phyloP scores from a whole-genome alignment of 306 rosid species.

The Corylus americana region DNA sequence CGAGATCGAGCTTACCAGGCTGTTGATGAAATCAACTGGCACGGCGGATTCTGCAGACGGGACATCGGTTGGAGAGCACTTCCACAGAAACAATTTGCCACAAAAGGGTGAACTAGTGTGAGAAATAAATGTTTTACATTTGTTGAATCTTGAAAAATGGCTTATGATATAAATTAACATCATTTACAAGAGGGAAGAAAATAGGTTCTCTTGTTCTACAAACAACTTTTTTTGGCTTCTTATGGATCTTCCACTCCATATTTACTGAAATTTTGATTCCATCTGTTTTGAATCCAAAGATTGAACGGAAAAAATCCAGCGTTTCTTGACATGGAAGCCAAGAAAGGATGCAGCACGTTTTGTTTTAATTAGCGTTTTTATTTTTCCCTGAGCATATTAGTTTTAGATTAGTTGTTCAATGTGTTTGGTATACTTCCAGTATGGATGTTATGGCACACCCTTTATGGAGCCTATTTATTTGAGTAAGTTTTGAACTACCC shows the following conservation, averaged over 20 bases:
- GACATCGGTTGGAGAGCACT: conserved; percentile 99
- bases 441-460: neutral
- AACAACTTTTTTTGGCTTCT: neutral
- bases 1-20: conserved; percentile 68
- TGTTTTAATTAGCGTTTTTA: neutral
- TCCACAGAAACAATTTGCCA: conserved; percentile 46
- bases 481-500: too few species aligned
- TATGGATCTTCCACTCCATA: neutral
- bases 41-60: conserved; percentile 80
- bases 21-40: conserved; percentile 71
- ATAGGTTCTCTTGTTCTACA: neutral
- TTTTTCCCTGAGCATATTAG: neutral
- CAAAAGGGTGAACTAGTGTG: conserved; percentile 33
- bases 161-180: neutral
- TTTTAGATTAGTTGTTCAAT: neutral
- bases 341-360: neutral
- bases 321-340: neutral
- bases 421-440: neutral
- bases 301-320: neutral
- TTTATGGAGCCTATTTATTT: too few species aligned
- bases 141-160: neutral
- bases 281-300: neutral
- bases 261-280: neutral
- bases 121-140: neutral
- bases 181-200: neutral